Evolutionary conservation across 768 basidiomycete genomes (phyloP).

Genomic region (Tulasnella sp.): DNA sequence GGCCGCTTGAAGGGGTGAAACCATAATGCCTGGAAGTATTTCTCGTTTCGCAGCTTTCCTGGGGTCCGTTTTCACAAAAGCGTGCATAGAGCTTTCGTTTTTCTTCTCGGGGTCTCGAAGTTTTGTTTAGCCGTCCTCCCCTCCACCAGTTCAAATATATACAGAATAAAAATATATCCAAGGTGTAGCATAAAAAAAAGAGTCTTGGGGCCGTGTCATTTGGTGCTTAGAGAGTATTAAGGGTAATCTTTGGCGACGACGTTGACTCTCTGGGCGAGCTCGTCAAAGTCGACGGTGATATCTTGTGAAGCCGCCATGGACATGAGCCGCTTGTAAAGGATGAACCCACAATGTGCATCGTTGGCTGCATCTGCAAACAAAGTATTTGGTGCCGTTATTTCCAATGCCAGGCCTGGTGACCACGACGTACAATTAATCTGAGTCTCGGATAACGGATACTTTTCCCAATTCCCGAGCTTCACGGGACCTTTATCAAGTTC

Average conservation of each 20-base stretch:
- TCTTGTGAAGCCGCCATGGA: slow-evolving; percentile 29
- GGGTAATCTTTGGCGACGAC: background rate
- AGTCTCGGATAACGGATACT: background rate
- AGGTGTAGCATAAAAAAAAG: background rate
- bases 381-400: background rate
- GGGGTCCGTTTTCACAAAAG: background rate
- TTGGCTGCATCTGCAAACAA: slow-evolving; percentile 43
- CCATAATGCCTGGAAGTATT: too few species aligned
- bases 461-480: slow-evolving; percentile 42
- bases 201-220: background rate
- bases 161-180: background rate
- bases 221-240: background rate
- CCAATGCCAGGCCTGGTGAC: background rate
- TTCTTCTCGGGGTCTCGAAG: background rate
- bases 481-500: slow-evolving; percentile 40
- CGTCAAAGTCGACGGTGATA: background rate
- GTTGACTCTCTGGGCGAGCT: background rate
- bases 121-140: background rate
- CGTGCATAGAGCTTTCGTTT: background rate
- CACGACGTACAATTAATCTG: background rate
- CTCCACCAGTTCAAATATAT: background rate
- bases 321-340: slow-evolving; percentile 37
- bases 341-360: slow-evolving; percentile 43
- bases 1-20: slow-evolving; percentile 38
- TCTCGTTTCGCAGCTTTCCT: background rate